phyloP scores from a whole-genome alignment of 2,329 filamentous ascomycete species.

The Xenoacremonium recifei region DNA sequence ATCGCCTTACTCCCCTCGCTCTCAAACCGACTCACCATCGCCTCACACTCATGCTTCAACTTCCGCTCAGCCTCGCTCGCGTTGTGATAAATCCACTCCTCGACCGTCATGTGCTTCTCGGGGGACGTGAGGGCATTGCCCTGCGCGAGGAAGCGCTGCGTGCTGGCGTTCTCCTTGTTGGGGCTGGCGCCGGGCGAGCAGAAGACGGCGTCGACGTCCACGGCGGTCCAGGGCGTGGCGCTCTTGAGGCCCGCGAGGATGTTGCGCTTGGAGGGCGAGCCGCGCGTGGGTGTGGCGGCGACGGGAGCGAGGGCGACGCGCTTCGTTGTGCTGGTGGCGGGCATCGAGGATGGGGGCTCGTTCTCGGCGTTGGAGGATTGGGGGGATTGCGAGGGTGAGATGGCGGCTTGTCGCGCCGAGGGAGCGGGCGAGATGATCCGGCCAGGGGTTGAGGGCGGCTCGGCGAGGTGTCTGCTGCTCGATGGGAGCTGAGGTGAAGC shows the following conservation, averaged over 20 bases:
- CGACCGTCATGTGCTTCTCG: constrained; percentile 88
- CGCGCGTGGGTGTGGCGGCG: constrained; percentile 46
- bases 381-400: constrained; percentile 65
- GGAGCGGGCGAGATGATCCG: constrained; percentile 42
- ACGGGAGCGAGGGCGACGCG: constrained; percentile 46
- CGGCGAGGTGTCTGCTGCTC: constrained; percentile 14
- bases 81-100: constrained; percentile 86
- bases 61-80: constrained; percentile 77
- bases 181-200: constrained; percentile 39
- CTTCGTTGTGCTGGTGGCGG: constrained; percentile 46
- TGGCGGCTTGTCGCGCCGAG: constrained; percentile 50
- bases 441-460: constrained; percentile 43
- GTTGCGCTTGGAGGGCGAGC: constrained; percentile 64
- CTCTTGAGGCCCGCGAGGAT: constrained; percentile 55
- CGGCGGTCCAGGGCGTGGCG: constrained; percentile 65
- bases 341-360: constrained; percentile 67
- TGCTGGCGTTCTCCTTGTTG: constrained; percentile 54
- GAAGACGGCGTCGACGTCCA: constrained; percentile 76
- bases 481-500: constrained; percentile 18
- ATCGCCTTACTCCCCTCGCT: constrained; percentile 77
- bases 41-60: constrained; percentile 78
- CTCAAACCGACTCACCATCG: constrained; percentile 80
- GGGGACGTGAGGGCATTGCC: constrained; percentile 65
- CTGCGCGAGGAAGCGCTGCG: constrained; percentile 48
- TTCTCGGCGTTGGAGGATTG: constrained; percentile 82